These are phyloP conservation scores for Lactarius deliciosus DNA, from an alignment of 768 basidiomycete species.

Conservation along the genomic window DNA sequence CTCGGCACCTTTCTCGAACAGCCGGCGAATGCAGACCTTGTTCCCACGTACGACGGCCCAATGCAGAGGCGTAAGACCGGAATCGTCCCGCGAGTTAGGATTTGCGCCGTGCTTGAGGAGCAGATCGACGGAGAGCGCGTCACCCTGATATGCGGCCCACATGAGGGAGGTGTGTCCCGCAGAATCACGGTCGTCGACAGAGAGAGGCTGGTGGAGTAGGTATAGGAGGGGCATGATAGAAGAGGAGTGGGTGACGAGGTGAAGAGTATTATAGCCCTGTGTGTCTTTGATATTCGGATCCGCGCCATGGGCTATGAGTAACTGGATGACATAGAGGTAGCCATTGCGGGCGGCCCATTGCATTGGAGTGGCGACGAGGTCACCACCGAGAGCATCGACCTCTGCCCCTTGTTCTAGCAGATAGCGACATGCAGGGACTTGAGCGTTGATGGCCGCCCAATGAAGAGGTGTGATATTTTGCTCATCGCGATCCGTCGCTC, in stretches of 20 bases:
- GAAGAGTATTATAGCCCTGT: slow-evolving; percentile 95
- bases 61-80: slow-evolving; percentile 86
- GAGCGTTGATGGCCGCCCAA: slow-evolving; percentile 98
- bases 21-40: slow-evolving; percentile 74
- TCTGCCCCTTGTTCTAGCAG: slow-evolving; percentile 92
- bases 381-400: slow-evolving; percentile 92
- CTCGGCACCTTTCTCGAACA: slow-evolving; percentile 86
- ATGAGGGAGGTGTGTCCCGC: slow-evolving; percentile 94
- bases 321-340: slow-evolving; percentile 92
- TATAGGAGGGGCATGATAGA: slow-evolving; percentile 94
- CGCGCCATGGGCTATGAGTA: slow-evolving; percentile 85
- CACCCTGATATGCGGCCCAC: slow-evolving; percentile 99
- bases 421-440: slow-evolving; percentile 82
- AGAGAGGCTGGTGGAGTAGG: slow-evolving; percentile 89
- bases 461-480: slow-evolving; percentile 95
- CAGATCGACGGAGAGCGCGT: slow-evolving; percentile 91
- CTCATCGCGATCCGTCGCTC: slow-evolving; percentile 75
- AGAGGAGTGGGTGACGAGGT: slow-evolving; percentile 92
- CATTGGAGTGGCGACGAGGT: slow-evolving; percentile 90
- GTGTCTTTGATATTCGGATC: slow-evolving; percentile 90
- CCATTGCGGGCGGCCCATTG: slow-evolving; percentile 99
- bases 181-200: slow-evolving; percentile 84
- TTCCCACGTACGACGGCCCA: slow-evolving; percentile 99
- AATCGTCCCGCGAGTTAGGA: slow-evolving; percentile 70
- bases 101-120: slow-evolving; percentile 86